Evolutionary conservation across 306 rosid genomes (phyloP).

Genomic region (Arachis hypogaea): DNA sequence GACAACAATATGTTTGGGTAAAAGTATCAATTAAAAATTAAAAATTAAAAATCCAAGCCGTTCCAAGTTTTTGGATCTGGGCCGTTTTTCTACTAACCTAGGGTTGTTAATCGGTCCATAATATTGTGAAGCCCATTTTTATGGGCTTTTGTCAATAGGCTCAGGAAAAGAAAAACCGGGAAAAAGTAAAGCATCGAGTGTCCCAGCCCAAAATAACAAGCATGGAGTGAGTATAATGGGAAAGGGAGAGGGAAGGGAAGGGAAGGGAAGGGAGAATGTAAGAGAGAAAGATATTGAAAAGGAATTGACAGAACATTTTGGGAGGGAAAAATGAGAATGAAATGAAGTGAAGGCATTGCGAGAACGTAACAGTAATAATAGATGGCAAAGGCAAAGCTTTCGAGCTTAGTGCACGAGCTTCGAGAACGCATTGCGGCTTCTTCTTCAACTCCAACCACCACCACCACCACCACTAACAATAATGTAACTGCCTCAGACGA

Average conservation of each 20-base stretch:
- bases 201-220: too few species aligned
- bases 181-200: too few species aligned
- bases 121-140: too few species aligned
- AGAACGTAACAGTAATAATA: too few species aligned
- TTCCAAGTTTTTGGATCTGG: too few species aligned
- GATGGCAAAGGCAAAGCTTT: conserved; percentile 69
- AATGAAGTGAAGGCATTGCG: neutral
- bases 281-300: neutral
- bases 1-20: too few species aligned
- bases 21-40: too few species aligned
- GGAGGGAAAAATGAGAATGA: neutral
- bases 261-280: neutral
- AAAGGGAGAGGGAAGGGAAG: neutral
- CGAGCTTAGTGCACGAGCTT: conserved; percentile 79
- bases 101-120: too few species aligned
- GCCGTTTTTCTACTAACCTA: too few species aligned
- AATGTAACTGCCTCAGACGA: conserved; percentile 32
- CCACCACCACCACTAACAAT: neutral
- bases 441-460: conserved; percentile 49
- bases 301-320: neutral
- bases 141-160: too few species aligned
- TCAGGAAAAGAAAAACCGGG: too few species aligned
- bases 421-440: conserved; percentile 81
- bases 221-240: neutral
- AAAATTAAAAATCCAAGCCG: too few species aligned